Percentiles rank a stretch among this genome's conserved stretches.
phyloP scores from a whole-genome alignment of 2,329 filamentous ascomycete species.

The Thielaviopsis punctulata region DNA sequence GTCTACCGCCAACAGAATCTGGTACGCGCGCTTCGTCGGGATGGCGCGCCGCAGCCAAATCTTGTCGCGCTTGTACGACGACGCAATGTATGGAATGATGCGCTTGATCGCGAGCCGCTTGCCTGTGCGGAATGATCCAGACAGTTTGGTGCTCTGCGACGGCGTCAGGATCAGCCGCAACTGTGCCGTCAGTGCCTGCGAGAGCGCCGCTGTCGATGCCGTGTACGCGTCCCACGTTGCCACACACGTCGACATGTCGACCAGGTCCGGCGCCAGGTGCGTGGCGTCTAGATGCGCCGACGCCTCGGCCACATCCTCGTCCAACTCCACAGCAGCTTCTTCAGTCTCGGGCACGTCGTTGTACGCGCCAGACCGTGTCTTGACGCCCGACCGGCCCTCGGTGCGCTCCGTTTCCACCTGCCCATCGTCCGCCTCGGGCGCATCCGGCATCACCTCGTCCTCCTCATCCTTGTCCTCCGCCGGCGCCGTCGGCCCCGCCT shows the following conservation, averaged over 20 bases:
- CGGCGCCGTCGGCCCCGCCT: conserved; percentile 33
- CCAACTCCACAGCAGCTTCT: conserved; percentile 29
- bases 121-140: conserved; percentile 89
- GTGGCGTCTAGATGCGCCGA: conserved; percentile 54
- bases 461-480: conserved; percentile 33
- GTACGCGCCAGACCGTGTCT: conserved; percentile 40
- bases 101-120: conserved; percentile 98
- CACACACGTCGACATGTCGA: conserved; percentile 40
- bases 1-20: conserved; percentile 94
- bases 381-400: conserved; percentile 40
- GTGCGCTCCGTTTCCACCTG: conserved; percentile 29
- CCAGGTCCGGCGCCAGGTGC: conserved; percentile 40
- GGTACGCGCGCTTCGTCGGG: conserved; percentile 85
- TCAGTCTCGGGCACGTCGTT: conserved; percentile 30
- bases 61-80: conserved; percentile 96
- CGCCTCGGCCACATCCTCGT: conserved; percentile 33
- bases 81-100: conserved; percentile 98
- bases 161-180: conserved; percentile 89
- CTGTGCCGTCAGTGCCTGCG: conserved; percentile 80
- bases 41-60: conserved; percentile 96
- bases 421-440: conserved; percentile 20
- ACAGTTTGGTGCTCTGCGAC: conserved; percentile 87
- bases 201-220: conserved; percentile 65
- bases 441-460: conserved; percentile 27
- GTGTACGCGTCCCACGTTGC: conserved; percentile 77